Percentiles rank a stretch among this genome's conserved stretches.
Conservation (phyloP, 768 basidiomycete species). For the Mycena capillaripes region DNA sequence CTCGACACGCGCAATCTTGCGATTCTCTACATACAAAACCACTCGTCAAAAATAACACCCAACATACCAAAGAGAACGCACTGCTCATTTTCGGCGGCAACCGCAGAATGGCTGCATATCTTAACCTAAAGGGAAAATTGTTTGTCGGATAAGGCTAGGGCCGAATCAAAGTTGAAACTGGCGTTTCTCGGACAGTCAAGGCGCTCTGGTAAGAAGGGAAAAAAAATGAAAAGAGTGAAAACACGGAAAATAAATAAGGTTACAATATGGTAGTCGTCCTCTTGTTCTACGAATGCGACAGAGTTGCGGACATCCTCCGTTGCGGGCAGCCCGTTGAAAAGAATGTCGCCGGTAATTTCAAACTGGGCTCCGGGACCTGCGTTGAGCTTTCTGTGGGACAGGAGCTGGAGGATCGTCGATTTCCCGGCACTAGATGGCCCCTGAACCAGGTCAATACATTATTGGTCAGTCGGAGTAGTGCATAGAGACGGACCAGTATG, state of each 20-base stretch:
- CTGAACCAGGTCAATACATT: background rate
- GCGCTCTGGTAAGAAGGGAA: constrained; percentile 21
- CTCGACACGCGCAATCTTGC: constrained; percentile 58
- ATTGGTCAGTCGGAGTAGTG: background rate
- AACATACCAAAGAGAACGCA: background rate
- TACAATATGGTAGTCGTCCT: constrained; percentile 37
- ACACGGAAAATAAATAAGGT: background rate
- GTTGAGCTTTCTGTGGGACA: constrained; percentile 35
- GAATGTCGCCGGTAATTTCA: constrained; percentile 35
- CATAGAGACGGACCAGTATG: constrained; percentile 10
- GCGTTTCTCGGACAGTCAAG: constrained; percentile 36
- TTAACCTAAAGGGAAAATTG: constrained; percentile 24
- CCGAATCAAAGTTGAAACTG: background rate
- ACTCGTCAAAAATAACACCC: background rate
- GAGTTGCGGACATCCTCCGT: constrained; percentile 33
- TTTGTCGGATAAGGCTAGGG: constrained; percentile 12
- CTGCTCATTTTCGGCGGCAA: constrained; percentile 38
- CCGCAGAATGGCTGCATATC: constrained; percentile 32
- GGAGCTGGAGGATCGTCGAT: constrained; percentile 32
- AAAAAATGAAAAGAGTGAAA: too few relatives aligned
- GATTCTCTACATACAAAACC: constrained; percentile 39
- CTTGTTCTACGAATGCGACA: constrained; percentile 36
- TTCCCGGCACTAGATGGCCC: constrained; percentile 34
- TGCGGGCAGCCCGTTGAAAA: constrained; percentile 44
- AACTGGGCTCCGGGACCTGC: constrained; percentile 35